Percentiles rank a stretch among this genome's conserved stretches.
Conservation (phyloP, 495 filamentous ascomycete species). For the Neurospora terricola region DNA sequence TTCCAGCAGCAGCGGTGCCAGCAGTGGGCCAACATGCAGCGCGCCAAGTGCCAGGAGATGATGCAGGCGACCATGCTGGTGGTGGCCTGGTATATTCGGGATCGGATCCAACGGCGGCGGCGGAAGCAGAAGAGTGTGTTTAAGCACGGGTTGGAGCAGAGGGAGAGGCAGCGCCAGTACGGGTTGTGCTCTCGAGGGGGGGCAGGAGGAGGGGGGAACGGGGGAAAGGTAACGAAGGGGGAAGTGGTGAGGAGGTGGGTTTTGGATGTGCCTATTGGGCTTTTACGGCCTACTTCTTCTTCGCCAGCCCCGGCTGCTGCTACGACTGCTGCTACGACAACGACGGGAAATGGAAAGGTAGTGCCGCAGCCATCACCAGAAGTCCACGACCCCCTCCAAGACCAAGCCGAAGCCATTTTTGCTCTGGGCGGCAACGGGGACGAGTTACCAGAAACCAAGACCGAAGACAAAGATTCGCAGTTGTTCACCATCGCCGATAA, state of each 20-base stretch:
- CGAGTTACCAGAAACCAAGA: not conserved
- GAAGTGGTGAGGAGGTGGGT: constrained; percentile 27
- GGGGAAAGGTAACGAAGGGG: constrained; percentile 17
- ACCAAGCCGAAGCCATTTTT: constrained; percentile 19
- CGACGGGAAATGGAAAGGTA: not conserved
- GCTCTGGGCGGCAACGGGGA: constrained; percentile 18
- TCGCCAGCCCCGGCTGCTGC: no score
- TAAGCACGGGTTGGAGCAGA: constrained; percentile 12
- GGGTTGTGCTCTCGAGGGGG: no score
- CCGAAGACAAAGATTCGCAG: constrained; percentile 19
- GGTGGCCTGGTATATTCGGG: constrained; percentile 29
- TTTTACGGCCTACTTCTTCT: not conserved
- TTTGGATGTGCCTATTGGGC: constrained; percentile 14
- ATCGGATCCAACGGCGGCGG: constrained; percentile 21
- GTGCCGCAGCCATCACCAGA: not conserved
- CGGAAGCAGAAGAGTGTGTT: constrained; percentile 14
- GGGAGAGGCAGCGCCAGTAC: constrained; percentile 1
- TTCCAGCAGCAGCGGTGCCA: constrained; percentile 29
- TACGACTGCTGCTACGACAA: not conserved
- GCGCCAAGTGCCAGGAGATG: constrained; percentile 28
- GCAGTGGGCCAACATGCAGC: constrained; percentile 24
- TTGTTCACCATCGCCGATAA: constrained; percentile 23
- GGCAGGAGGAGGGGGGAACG: no score
- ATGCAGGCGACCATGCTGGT: constrained; percentile 27
- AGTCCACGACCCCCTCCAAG: constrained; percentile 2